Percentiles rank a stretch among this genome's conserved stretches.
Conservation (phyloP, 2,329 filamentous ascomycete species). For the Talaromyces sp. region DNA sequence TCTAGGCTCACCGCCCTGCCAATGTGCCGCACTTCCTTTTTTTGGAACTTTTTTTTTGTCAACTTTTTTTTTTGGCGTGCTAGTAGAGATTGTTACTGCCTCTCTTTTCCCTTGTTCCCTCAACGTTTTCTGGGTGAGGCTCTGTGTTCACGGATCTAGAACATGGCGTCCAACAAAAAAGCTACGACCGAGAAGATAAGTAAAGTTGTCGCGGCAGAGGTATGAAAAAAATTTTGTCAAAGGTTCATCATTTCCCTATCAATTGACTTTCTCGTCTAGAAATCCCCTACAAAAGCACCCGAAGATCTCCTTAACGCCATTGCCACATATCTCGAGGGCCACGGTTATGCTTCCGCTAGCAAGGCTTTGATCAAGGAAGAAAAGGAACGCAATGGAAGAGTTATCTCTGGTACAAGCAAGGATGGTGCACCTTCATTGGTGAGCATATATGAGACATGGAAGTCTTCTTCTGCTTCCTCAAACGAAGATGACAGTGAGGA, state of each 20-base stretch:
- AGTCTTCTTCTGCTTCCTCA: slow-evolving; percentile 22
- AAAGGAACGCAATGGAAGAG: slow-evolving; percentile 36
- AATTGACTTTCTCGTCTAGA: not conserved
- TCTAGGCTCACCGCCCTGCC: slow-evolving; percentile 13
- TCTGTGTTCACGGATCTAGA: slow-evolving; percentile 6
- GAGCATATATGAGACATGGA: slow-evolving; percentile 38
- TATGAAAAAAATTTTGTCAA: not conserved
- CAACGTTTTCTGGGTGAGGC: not conserved
- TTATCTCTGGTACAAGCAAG: slow-evolving; percentile 24
- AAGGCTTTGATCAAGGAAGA: slow-evolving; percentile 62
- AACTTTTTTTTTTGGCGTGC: not conserved
- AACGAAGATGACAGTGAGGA: slow-evolving; percentile 1
- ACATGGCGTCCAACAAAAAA: slow-evolving; percentile 28
- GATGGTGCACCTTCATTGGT: slow-evolving; percentile 36
- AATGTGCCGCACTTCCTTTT: slow-evolving; percentile 17
- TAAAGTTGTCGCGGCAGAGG: slow-evolving; percentile 7
- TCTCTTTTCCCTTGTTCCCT: not conserved
- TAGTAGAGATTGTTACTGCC: not conserved
- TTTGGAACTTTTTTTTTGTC: slow-evolving; percentile 1
- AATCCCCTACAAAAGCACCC: slow-evolving; percentile 1
- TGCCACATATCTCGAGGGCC: slow-evolving; percentile 62
- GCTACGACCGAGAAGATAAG: slow-evolving; percentile 24
- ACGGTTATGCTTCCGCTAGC: slow-evolving; percentile 62
- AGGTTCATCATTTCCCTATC: not conserved
- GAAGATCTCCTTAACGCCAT: slow-evolving; percentile 61